A percentile compares a stretch with the other conserved stretches of the same genome.
Conservation (phyloP, 2,329 filamentous ascomycete species). For the Alternaria gaisen region DNA sequence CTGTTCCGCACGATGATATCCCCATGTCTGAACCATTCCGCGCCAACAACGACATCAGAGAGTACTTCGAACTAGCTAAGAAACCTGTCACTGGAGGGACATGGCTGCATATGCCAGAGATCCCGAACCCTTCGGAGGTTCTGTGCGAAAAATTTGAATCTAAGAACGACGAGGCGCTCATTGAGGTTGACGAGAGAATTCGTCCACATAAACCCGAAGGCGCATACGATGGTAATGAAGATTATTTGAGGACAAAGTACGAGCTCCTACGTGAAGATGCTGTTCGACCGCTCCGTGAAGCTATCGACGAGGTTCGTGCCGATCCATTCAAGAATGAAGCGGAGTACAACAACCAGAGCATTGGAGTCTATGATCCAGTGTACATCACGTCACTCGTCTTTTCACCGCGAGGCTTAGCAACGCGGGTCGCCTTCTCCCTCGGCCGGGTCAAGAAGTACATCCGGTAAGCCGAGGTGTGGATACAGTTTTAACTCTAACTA, state of each 20-base stretch:
- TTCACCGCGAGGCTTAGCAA: conserved; percentile 68
- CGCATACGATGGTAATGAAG: conserved; percentile 67
- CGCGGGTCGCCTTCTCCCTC: conserved; percentile 75
- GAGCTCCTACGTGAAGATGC: conserved; percentile 78
- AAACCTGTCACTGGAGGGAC: conserved; percentile 30
- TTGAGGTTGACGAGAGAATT: conserved; percentile 31
- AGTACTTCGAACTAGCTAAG: conserved; percentile 34
- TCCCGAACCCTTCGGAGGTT: conserved; percentile 65
- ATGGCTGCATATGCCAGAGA: conserved; percentile 58
- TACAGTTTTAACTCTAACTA: neutral
- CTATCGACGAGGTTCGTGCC: conserved; percentile 60
- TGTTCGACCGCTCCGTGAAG: conserved; percentile 72
- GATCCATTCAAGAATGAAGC: conserved; percentile 59
- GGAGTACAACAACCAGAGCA: conserved; percentile 45
- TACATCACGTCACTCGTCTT: conserved; percentile 72
- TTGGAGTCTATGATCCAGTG: conserved; percentile 61
- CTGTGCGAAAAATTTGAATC: conserved; percentile 22
- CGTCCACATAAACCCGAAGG: conserved; percentile 51
- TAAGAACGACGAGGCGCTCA: conserved; percentile 18
- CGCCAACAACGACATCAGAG: conserved; percentile 36
- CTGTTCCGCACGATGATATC: conserved; percentile 22
- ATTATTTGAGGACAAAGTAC: conserved; percentile 79
- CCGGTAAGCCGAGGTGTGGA: conserved; percentile 36
- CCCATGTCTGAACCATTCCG: conserved; percentile 19
- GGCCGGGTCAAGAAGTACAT: conserved; percentile 71